Percentiles rank a stretch among this genome's conserved stretches.
These are phyloP conservation scores for Beauveria sp. DNA, from an alignment of 2,329 filamentous ascomycete species.

Conservation along the genomic window DNA sequence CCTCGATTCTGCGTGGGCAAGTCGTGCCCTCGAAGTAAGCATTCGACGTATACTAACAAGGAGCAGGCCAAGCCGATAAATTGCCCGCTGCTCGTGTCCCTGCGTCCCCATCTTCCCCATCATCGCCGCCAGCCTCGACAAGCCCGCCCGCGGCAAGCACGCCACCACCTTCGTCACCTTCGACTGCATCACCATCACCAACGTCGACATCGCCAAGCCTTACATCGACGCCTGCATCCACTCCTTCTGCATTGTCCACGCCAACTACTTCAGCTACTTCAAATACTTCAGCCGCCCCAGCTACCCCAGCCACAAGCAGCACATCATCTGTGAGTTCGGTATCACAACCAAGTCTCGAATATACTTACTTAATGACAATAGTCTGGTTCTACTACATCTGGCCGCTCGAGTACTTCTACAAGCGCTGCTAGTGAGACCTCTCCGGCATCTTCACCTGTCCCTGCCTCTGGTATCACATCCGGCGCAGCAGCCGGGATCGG, in stretches of 20 bases:
- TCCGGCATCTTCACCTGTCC: conserved; percentile 6
- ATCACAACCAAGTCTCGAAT: background rate
- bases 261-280: background rate
- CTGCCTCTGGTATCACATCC: conserved; percentile 27
- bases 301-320: background rate
- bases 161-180: background rate
- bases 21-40: conserved; percentile 16
- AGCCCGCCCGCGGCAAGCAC: background rate
- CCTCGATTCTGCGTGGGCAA: conserved; percentile 7
- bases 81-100: background rate
- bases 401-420: background rate
- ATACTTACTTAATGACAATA: background rate
- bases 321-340: background rate
- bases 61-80: background rate
- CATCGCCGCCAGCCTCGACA: background rate
- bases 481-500: conserved; percentile 43
- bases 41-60: background rate
- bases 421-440: conserved; percentile 6
- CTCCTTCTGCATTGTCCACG: background rate
- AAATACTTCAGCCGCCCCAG: background rate
- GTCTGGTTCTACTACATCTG: background rate
- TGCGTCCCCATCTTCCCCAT: background rate
- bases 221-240: conserved; percentile 6
- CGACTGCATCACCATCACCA: background rate
- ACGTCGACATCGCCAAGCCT: conserved; percentile 6